Percentiles rank a stretch among this genome's conserved stretches.
Evolutionary conservation across 805 yeast genomes (phyloP).

Genomic region (Grigorovia yakushimaensis): DNA sequence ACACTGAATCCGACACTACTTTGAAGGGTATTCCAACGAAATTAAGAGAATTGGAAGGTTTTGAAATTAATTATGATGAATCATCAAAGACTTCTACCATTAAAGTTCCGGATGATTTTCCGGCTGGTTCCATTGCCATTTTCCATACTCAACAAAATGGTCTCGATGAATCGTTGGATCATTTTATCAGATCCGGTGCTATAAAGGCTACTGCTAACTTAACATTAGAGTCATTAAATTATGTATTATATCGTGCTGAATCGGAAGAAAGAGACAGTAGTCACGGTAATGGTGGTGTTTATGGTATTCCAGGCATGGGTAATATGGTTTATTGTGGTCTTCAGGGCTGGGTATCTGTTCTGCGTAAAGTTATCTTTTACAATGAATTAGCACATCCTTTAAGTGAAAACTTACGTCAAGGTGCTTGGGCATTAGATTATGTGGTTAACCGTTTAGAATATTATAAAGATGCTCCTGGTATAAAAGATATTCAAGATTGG

Average conservation of each 20-base stretch:
- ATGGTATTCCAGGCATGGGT: slow-evolving; percentile 67
- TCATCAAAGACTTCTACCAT: slow-evolving; percentile 41
- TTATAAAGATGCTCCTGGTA: slow-evolving; percentile 38
- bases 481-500: slow-evolving; percentile 59
- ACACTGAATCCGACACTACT: slow-evolving; percentile 26
- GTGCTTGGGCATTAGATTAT: slow-evolving; percentile 85
- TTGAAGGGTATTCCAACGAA: slow-evolving; percentile 61
- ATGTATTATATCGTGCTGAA: slow-evolving; percentile 66
- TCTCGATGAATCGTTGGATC: slow-evolving; percentile 57
- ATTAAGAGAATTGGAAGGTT: slow-evolving; percentile 42
- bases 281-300: slow-evolving; percentile 61
- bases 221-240: slow-evolving; percentile 61
- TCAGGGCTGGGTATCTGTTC: slow-evolving; percentile 79
- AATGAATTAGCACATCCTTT: slow-evolving; percentile 82
- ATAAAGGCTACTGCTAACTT: slow-evolving; percentile 57
- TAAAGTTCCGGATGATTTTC: slow-evolving; percentile 52
- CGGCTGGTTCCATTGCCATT: slow-evolving; percentile 86
- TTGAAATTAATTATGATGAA: slow-evolving; percentile 38
- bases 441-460: slow-evolving; percentile 51
- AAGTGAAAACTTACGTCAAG: slow-evolving; percentile 69
- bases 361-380: slow-evolving; percentile 48
- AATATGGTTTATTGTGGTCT: slow-evolving; percentile 76
- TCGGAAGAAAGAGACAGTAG: slow-evolving; percentile 81
- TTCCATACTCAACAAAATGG: slow-evolving; percentile 59
- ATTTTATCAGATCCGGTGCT: slow-evolving; percentile 65